Percentiles rank a stretch among this genome's conserved stretches.
phyloP scores from a whole-genome alignment of 2,329 filamentous ascomycete genomes.

The Dothistroma pini region DNA sequence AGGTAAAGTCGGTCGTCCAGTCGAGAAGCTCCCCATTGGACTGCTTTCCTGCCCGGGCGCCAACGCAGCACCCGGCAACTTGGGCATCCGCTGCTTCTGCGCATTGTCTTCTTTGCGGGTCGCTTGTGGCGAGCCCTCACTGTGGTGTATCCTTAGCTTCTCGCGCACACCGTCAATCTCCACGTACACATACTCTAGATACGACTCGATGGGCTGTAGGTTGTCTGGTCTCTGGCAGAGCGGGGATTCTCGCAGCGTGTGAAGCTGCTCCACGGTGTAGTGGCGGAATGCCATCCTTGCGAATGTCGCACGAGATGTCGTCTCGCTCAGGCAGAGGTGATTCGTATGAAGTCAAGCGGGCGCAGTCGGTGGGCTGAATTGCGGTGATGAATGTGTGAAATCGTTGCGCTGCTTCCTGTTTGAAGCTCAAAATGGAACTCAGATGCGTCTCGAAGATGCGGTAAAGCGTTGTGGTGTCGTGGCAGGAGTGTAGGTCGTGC shows the following conservation, averaged over 20 bases:
- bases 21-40: slow-evolving; percentile 38
- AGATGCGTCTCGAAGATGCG: background rate
- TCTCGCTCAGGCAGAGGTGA: slow-evolving; percentile 6
- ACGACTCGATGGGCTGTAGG: slow-evolving; percentile 83
- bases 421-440: background rate
- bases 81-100: slow-evolving; percentile 20
- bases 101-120: slow-evolving; percentile 10
- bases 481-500: background rate
- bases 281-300: slow-evolving; percentile 42
- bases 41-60: slow-evolving; percentile 14
- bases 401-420: background rate
- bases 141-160: slow-evolving; percentile 39
- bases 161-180: slow-evolving; percentile 34
- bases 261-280: slow-evolving; percentile 74
- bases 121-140: slow-evolving; percentile 27
- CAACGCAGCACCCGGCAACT: slow-evolving; percentile 6
- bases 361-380: slow-evolving; percentile 1
- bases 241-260: slow-evolving; percentile 74
- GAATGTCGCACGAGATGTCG: background rate
- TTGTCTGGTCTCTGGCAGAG: slow-evolving; percentile 74
- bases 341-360: background rate
- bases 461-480: background rate
- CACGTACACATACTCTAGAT: slow-evolving; percentile 73
- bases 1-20: slow-evolving; percentile 31
- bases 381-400: background rate